phyloP scores from a whole-genome alignment of 2,329 filamentous ascomycete species.

The Chaetomiaceae sp. region DNA sequence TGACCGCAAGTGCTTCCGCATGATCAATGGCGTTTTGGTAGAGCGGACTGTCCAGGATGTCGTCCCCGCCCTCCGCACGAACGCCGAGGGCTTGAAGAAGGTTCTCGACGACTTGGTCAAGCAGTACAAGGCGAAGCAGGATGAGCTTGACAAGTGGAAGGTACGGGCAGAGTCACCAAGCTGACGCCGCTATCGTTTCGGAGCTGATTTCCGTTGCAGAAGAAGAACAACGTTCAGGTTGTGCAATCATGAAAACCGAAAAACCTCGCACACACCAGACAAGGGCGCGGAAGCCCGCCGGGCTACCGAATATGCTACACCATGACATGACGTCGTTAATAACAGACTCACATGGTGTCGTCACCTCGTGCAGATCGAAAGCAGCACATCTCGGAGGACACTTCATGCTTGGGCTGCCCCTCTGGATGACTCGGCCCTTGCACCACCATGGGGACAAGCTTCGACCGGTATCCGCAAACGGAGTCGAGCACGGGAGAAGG shows the following conservation, averaged over 20 bases:
- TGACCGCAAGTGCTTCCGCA: constrained; percentile 94
- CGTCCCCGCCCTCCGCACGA: constrained; percentile 82
- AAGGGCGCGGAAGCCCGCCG: background rate
- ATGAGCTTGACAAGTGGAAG: constrained; percentile 98
- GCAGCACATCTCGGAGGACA: background rate
- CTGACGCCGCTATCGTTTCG: background rate
- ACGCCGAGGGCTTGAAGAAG: constrained; percentile 88
- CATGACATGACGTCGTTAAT: constrained; percentile 19
- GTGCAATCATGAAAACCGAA: constrained; percentile 59
- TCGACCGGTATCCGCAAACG: no score
- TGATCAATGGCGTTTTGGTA: constrained; percentile 95
- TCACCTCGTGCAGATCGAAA: constrained; percentile 4
- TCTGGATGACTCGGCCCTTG: background rate
- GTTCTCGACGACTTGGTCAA: constrained; percentile 91
- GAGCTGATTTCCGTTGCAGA: constrained; percentile 44
- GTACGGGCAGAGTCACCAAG: constrained; percentile 42
- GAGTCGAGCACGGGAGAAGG: no score
- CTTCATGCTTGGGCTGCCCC: constrained; percentile 1
- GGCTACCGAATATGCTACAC: no score
- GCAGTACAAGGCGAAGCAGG: constrained; percentile 91
- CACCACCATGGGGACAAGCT: no score
- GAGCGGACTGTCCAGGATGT: constrained; percentile 93
- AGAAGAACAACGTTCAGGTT: constrained; percentile 84
- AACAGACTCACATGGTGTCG: constrained; percentile 2
- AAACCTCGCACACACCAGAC: background rate